Conservation (phyloP, 129 eudicot species). For the Flaveria linearis region DNA sequence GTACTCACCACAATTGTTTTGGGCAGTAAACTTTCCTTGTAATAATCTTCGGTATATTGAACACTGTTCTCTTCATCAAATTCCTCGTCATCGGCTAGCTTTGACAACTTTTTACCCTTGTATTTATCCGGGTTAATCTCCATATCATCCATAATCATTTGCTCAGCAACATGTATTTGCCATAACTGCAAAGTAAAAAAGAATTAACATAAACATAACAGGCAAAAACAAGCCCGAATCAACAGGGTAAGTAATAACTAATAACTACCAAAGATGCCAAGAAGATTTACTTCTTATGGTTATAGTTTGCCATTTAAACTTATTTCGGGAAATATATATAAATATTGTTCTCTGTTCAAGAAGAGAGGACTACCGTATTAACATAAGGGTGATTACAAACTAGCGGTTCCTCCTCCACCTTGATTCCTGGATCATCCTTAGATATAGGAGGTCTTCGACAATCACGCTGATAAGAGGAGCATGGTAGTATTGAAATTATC, state of each 20-base stretch:
- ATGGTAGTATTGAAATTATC: not conserved
- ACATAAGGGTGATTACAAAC: conserved; percentile 91
- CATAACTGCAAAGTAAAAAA: conserved; percentile 60
- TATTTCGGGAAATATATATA: not conserved
- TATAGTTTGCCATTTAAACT: not conserved
- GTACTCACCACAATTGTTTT: conserved; percentile 62
- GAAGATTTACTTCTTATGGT: not conserved
- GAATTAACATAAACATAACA: not conserved
- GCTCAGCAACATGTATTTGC: conserved; percentile 96
- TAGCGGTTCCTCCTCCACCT: conserved; percentile 81
- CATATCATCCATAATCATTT: conserved; percentile 88
- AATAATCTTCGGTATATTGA: conserved; percentile 59
- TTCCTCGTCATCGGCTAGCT: conserved; percentile 85
- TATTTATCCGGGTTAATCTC: conserved; percentile 84
- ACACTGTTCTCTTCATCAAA: conserved; percentile 75
- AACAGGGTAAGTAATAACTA: not conserved
- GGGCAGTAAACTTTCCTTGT: conserved; percentile 56
- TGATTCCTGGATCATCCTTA: conserved; percentile 77
- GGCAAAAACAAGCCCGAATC: not conserved
- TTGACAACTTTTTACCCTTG: conserved; percentile 66
- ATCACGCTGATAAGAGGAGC: conserved; percentile 65
- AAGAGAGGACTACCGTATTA: conserved; percentile 66
- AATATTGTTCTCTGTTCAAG: not conserved
- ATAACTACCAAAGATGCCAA: not conserved
- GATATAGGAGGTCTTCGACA: conserved; percentile 91